phyloP scores from a whole-genome alignment of 2,329 filamentous ascomycete genomes.

The Daldinia sp. region DNA sequence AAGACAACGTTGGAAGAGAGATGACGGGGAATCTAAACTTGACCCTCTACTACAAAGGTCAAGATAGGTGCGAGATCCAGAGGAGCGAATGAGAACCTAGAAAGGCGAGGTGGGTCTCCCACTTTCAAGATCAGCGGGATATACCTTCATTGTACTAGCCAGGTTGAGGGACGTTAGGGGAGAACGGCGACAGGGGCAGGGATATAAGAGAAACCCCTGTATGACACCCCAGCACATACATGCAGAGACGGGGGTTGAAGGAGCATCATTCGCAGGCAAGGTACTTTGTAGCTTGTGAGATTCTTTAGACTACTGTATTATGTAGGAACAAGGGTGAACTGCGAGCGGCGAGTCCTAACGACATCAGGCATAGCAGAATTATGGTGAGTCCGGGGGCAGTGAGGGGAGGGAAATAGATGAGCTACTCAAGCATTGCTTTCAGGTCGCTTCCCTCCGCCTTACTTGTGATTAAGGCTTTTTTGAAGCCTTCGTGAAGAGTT shows the following conservation, averaged over 20 bases:
- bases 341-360: slow-evolving; percentile 40
- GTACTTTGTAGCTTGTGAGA: slow-evolving; percentile 44
- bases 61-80: slow-evolving; percentile 46
- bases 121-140: slow-evolving; percentile 50
- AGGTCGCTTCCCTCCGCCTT: background rate
- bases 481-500: background rate
- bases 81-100: slow-evolving; percentile 43
- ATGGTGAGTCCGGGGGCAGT: slow-evolving; percentile 27
- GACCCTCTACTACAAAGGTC: slow-evolving; percentile 12
- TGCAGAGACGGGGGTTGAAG: slow-evolving; percentile 46
- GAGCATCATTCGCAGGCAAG: slow-evolving; percentile 43
- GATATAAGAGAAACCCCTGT: slow-evolving; percentile 41
- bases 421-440: background rate
- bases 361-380: slow-evolving; percentile 32
- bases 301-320: slow-evolving; percentile 30
- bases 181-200: slow-evolving; percentile 42
- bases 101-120: slow-evolving; percentile 35
- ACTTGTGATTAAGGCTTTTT: slow-evolving; percentile 9
- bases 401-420: slow-evolving; percentile 9
- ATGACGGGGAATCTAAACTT: slow-evolving; percentile 11
- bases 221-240: slow-evolving; percentile 32
- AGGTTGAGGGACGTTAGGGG: slow-evolving; percentile 41
- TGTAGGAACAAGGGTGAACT: slow-evolving; percentile 42
- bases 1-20: slow-evolving; percentile 19
- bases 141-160: slow-evolving; percentile 39